Evolutionary conservation across 2,329 filamentous ascomycete genomes (phyloP).

Genomic region (Diplodia corticola): DNA sequence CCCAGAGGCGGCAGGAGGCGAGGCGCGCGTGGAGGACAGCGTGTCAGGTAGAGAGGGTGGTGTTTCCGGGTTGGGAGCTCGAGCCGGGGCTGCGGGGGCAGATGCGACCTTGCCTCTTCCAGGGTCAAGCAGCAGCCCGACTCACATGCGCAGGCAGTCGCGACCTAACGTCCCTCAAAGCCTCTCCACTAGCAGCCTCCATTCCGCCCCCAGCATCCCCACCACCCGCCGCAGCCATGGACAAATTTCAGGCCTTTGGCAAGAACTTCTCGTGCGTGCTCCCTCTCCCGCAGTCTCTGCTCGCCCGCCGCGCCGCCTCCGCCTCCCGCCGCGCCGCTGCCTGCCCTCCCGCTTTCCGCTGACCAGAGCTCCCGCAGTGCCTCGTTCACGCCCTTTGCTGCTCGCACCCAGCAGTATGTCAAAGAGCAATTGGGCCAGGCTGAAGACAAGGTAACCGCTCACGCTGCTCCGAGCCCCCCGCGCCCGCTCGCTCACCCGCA

Average conservation of each 20-base stretch:
- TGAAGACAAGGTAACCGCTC: slow-evolving; percentile 75
- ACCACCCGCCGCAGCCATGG: slow-evolving; percentile 16
- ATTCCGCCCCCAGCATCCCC: not conserved
- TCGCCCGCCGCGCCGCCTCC: slow-evolving; percentile 16
- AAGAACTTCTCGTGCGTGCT: slow-evolving; percentile 66
- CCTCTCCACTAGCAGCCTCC: not conserved
- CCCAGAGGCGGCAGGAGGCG: not conserved
- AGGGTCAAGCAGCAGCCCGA: not conserved
- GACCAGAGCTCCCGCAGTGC: slow-evolving; percentile 59
- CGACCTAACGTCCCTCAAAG: not conserved
- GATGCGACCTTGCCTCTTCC: slow-evolving; percentile 9
- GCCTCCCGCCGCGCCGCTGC: not conserved
- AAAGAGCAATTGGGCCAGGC: slow-evolving; percentile 96
- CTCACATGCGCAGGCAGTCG: slow-evolving; percentile 10
- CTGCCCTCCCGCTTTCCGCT: slow-evolving; percentile 25
- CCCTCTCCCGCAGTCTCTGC: slow-evolving; percentile 21
- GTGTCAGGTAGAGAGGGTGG: slow-evolving; percentile 5
- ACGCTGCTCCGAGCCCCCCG: not conserved
- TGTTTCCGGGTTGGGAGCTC: not conserved
- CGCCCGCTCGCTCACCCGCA: not conserved
- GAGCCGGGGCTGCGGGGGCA: not conserved
- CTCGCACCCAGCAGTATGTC: slow-evolving; percentile 93
- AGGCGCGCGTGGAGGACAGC: not conserved
- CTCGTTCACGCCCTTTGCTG: slow-evolving; percentile 87
- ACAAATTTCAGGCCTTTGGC: slow-evolving; percentile 40